Conservation (phyloP, 2,329 filamentous ascomycete species). For the Claviceps cyperi region DNA sequence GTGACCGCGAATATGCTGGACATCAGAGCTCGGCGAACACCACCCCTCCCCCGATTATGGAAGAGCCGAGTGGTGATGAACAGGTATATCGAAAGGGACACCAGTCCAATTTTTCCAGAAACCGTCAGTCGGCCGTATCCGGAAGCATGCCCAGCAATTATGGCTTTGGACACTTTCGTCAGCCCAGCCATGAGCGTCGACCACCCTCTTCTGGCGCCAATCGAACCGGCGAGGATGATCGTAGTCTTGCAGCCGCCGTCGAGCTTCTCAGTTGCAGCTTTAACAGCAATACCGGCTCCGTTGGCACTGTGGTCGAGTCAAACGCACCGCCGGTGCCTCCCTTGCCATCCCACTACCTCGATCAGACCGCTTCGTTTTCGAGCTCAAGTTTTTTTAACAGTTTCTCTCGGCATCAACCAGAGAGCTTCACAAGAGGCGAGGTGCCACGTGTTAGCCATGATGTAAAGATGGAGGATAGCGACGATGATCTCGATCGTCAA, state of each 20-base stretch:
- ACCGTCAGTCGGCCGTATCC: conserved; percentile 57
- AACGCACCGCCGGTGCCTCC: conserved; percentile 81
- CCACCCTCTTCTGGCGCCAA: conserved; percentile 69
- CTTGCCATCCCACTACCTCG: conserved; percentile 66
- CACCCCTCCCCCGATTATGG: conserved; percentile 70
- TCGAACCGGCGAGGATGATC: conserved; percentile 65
- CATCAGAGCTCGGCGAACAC: conserved; percentile 78
- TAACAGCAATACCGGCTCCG: conserved; percentile 56
- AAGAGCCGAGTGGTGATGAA: conserved; percentile 43
- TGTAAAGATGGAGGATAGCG: conserved; percentile 54
- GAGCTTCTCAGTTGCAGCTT: conserved; percentile 86
- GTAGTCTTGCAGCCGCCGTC: conserved; percentile 77
- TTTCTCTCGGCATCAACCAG: conserved; percentile 44
- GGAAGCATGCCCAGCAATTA: conserved; percentile 33
- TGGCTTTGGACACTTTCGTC: conserved; percentile 46
- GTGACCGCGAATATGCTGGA: conserved; percentile 64
- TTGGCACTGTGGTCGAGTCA: conserved; percentile 42
- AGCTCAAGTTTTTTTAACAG: conserved; percentile 48
- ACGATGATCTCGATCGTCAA: conserved; percentile 50
- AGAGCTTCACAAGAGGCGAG: conserved; percentile 51
- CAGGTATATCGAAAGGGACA: conserved; percentile 40
- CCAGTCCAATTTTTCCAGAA: conserved; percentile 51
- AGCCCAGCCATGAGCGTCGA: conserved; percentile 61
- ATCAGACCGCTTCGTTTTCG: conserved; percentile 41
- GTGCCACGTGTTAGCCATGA: conserved; percentile 37